Evolutionary conservation across 140 eudicot genomes (phyloP).

Genomic region (Anethum foeniculum): DNA sequence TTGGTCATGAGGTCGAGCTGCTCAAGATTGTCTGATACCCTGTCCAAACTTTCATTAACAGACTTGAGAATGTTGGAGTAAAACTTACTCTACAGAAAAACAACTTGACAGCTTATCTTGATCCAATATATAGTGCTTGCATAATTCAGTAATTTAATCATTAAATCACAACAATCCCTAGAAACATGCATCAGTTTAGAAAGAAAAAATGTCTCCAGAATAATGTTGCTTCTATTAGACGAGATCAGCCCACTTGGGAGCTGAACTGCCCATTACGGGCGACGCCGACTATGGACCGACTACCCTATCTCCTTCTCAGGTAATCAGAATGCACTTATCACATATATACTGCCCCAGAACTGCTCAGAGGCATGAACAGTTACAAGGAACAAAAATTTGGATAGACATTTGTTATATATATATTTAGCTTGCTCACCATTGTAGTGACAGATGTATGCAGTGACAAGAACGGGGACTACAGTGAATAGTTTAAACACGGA

Average conservation of each 20-base stretch:
- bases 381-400: neutral
- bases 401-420: neutral
- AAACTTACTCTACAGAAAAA: neutral
- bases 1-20: neutral
- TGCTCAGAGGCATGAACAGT: neutral
- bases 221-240: neutral
- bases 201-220: neutral
- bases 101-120: neutral
- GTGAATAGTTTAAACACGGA: conserved; percentile 75
- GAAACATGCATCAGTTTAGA: neutral
- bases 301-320: neutral
- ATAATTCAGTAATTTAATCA: neutral
- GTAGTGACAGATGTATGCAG: conserved; percentile 92
- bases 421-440: conserved; percentile 46
- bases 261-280: neutral
- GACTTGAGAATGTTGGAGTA: neutral
- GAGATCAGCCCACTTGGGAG: neutral
- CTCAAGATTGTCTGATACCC: neutral
- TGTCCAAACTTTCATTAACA: neutral
- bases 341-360: neutral
- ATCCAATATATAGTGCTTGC: neutral
- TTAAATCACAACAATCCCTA: neutral
- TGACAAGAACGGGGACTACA: conserved; percentile 88
- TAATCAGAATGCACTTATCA: neutral
- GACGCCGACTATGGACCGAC: neutral